phyloP scores from a whole-genome alignment of 345 rosid genomes.

The Pistacia atlantica region DNA sequence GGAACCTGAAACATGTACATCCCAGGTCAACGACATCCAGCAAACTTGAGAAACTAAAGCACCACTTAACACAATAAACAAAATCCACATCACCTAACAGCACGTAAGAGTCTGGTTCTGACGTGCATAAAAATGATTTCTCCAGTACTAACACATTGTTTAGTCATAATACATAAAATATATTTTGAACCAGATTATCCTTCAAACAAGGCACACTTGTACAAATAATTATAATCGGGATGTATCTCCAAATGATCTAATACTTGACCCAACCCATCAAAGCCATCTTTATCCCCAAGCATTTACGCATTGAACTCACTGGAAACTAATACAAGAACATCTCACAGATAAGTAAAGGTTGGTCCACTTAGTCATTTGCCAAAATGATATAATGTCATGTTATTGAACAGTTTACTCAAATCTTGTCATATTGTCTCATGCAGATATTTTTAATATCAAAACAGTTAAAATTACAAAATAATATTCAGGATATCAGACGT shows the following conservation, averaged over 20 bases:
- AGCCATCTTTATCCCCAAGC: no score
- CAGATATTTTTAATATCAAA: background rate
- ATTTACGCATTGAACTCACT: no score
- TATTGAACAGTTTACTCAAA: background rate
- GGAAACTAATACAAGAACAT: no score
- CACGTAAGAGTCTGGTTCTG: background rate
- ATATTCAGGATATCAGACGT: background rate
- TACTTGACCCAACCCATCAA: no score
- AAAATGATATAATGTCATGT: background rate
- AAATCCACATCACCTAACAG: conserved; percentile 4
- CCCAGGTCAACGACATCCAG: conserved; percentile 13
- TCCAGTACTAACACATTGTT: background rate
- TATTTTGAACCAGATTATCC: no score
- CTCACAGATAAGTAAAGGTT: background rate
- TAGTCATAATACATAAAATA: no score
- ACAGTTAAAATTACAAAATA: conserved; percentile 5
- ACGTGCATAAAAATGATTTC: background rate
- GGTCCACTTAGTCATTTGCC: background rate
- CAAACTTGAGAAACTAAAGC: conserved; percentile 1
- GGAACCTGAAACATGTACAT: conserved; percentile 63
- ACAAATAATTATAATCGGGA: no score
- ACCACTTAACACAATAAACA: background rate
- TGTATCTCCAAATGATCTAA: no score
- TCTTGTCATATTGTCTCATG: conserved; percentile 3
- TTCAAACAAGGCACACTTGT: no score